Evolutionary conservation across 1,284 basidiomycete genomes (phyloP), one percentile per base, ranked within the genome.

Genomic region (Microbotryum lychnidis-dioicae): DNA sequence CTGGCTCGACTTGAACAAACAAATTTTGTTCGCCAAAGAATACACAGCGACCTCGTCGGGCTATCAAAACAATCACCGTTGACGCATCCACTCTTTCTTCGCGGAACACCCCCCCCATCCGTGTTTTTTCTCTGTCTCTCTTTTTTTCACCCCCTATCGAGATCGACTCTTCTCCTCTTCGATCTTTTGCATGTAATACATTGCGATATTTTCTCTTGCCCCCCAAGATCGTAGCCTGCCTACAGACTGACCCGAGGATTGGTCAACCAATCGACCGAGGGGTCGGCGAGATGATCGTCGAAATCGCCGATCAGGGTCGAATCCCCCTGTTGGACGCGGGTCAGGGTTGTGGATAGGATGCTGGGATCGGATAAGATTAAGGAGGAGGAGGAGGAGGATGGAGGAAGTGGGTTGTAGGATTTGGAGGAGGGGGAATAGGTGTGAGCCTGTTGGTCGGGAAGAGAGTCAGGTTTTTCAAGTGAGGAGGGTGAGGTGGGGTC

Each of bases 271-370:
- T 86, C 82, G 68, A 86, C 82, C 20, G 79, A 80, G 52, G 84
- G 82, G 73, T 87, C 83, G 72, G 87, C 86, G 55, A 88, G 72
- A 75, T 88, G 85, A 66, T 87, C 86, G 64, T 88, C 87, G 65
- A 87, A 88, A 72, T 88, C 86, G 6, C 83, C 84, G 57, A 88
- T 82, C 50, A 79, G 77, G 61, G 79, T 73, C 58, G 84, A 82
- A 58, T 79, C 71, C 42, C 76, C 76, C 47, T 76, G 71, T 54
- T 82, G 78, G 33, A 85, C 81, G 0, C 82, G 75, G 12, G 73
- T 68, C 8, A 81, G 71, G 0, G 83, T 81, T 23, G 75, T 78
- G 5, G 71, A 65, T 1, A 83, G 81, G 5, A 80, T 69, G 21
- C 77, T 74, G 1, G 66, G 6, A 65, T 57, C 54, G 56, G 77